phyloP scores from a whole-genome alignment of 2,329 filamentous ascomycete species.

The Botrytis tulipae region DNA sequence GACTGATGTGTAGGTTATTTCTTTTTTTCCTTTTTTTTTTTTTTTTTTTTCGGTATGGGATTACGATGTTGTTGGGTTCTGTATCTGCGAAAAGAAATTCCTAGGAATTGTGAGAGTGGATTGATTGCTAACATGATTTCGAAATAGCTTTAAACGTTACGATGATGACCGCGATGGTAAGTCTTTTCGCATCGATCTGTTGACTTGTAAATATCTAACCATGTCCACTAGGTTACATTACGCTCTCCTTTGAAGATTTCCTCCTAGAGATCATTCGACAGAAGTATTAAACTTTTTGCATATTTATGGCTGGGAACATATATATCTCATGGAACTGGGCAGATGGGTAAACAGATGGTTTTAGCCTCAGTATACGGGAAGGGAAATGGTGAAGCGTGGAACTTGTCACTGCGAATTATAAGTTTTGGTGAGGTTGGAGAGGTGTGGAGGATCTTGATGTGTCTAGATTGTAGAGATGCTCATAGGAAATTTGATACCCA shows the following conservation, averaged over 20 bases:
- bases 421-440: background rate
- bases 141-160: conserved; percentile 79
- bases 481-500: conserved; percentile 24
- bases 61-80: background rate
- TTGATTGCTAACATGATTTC: background rate
- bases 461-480: conserved; percentile 12
- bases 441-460: background rate
- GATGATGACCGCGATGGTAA: conserved; percentile 88
- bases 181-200: background rate
- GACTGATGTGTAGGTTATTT: conserved; percentile 72
- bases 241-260: conserved; percentile 61
- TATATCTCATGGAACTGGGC: too few species aligned
- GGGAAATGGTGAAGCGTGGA: background rate
- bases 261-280: conserved; percentile 38
- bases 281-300: conserved; percentile 24
- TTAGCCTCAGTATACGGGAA: background rate
- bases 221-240: conserved; percentile 58
- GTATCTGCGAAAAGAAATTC: background rate
- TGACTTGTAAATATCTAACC: background rate
- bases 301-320: background rate
- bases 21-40: background rate
- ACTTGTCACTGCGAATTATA: background rate
- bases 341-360: background rate
- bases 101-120: background rate
- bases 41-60: background rate